phyloP scores from a whole-genome alignment of 495 filamentous ascomycete genomes.

The Penicillium argentinense region DNA sequence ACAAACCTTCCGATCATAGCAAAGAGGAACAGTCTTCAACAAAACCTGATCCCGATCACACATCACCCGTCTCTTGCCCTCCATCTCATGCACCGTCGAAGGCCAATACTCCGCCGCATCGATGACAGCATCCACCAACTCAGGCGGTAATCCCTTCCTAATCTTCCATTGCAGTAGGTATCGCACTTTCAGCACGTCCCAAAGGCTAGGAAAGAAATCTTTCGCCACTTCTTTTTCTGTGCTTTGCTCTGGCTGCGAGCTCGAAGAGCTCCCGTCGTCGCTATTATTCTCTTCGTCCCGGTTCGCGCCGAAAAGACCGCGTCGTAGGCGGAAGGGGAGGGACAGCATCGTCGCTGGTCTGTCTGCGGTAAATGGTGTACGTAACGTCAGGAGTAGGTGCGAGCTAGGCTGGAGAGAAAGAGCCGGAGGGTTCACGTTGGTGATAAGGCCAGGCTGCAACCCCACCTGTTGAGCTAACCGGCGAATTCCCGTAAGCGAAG shows the following conservation, averaged over 20 bases:
- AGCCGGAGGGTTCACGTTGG: too few species aligned
- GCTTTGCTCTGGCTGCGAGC: not conserved
- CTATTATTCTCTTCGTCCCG: not conserved
- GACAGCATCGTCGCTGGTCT: too few species aligned
- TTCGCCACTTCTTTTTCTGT: not conserved
- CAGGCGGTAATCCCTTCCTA: constrained; percentile 50
- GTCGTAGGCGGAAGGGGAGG: not conserved
- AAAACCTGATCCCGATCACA: constrained; percentile 40
- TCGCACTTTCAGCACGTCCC: constrained; percentile 39
- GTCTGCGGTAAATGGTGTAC: too few species aligned
- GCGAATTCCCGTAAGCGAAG: too few species aligned
- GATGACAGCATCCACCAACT: constrained; percentile 66
- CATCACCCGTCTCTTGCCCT: constrained; percentile 20
- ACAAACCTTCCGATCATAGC: constrained; percentile 36
- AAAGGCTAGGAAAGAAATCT: constrained; percentile 27
- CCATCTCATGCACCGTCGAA: constrained; percentile 33
- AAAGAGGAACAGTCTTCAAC: constrained; percentile 40
- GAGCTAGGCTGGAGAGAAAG: too few species aligned
- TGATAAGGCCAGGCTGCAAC: too few species aligned
- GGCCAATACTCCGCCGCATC: constrained; percentile 75
- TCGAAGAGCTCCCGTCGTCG: not conserved
- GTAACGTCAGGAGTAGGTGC: too few species aligned
- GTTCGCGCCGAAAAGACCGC: not conserved
- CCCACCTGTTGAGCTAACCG: too few species aligned
- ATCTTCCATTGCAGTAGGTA: constrained; percentile 41